Evolutionary conservation across 208 protist species (phyloP).

Genomic region (Borovskyia barvae): DNA sequence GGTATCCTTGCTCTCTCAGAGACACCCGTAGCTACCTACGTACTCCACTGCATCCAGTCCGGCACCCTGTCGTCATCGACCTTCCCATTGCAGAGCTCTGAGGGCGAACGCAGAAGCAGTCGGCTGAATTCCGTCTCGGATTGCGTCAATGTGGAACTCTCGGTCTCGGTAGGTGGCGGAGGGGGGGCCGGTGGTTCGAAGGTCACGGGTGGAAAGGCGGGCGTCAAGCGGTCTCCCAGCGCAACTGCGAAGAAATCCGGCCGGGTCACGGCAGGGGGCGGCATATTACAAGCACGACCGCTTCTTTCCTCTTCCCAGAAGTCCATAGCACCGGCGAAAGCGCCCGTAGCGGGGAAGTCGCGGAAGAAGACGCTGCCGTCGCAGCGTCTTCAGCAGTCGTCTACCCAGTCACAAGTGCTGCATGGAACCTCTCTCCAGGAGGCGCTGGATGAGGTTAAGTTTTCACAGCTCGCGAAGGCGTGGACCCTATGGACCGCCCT

Average conservation of each 20-base stretch:
- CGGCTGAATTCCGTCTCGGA: conserved; percentile 1
- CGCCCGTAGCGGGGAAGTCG: neutral
- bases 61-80: no score
- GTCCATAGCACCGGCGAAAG: neutral
- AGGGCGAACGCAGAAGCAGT: conserved; percentile 2
- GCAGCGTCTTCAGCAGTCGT: neutral
- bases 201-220: neutral
- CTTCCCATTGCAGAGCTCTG: conserved; percentile 8
- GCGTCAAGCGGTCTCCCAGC: conserved; percentile 17
- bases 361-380: neutral
- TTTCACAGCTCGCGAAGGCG: conserved; percentile 14
- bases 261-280: conserved; percentile 3
- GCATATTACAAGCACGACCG: conserved; percentile 1
- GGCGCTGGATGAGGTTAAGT: no score
- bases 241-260: conserved; percentile 8
- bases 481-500: conserved; percentile 20
- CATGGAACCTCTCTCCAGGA: no score
- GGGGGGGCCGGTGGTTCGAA: neutral
- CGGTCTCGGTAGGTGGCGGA: neutral
- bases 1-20: neutral
- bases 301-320: conserved; percentile 6
- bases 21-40: conserved; percentile 5
- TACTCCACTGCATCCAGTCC: conserved; percentile 20
- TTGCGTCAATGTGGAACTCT: conserved; percentile 1
- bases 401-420: no score